Base-by-base conservation (phyloP, 495 filamentous ascomycete genomes). In the Hypoxylon crocopeplum region DNA sequence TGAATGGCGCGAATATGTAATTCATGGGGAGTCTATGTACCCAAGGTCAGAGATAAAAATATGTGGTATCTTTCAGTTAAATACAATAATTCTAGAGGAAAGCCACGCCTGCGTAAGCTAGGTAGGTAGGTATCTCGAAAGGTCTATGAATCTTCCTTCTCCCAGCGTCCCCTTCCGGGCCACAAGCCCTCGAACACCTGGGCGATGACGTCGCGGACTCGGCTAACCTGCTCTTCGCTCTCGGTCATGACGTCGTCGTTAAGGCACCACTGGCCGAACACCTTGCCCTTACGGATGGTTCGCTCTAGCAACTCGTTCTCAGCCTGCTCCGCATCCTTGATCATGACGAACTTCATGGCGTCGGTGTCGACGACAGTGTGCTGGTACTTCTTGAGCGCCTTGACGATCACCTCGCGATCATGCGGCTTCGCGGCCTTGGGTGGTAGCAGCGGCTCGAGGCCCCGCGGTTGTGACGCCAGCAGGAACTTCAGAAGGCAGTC, bases 261-360 rank as follows among this genome's bases (percentile, higher is more conserved):
- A 15, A 77, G 62, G 37, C 75, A 77, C 59, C 75, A 69, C 49
- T 77, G 75, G 1, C 75, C 73, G 13, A 67, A 68, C 25, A 49
- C 62, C 24, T 61, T 70, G 44, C 66, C 64, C 20, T 58, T 40
- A 29, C 64, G 64, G 20, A 76, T 53, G 34, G 68, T 67, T 25
- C 72, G 66, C 33, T 74, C 70, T 2, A 74, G 57, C 24, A 77
- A 52, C 45, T 76, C 67, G 6, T 46, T 55, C 57, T 75, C 64
- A 2, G 72, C 75, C 42, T 77, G 75, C 59, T 77, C 75, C 16
- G 75, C 69, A 48, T 77, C 75, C 22, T 74, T 76, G 20, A 77
- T 57, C 75, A 77, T 77, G 54, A 72, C 67, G 68, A 77, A 77
- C 39, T 64, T 64, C 52, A 69, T 62, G 4, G 75, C 71, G 56